Base-by-base conservation (phyloP, 352 stramenopile species). In the Phytophthora crassamura region DNA sequence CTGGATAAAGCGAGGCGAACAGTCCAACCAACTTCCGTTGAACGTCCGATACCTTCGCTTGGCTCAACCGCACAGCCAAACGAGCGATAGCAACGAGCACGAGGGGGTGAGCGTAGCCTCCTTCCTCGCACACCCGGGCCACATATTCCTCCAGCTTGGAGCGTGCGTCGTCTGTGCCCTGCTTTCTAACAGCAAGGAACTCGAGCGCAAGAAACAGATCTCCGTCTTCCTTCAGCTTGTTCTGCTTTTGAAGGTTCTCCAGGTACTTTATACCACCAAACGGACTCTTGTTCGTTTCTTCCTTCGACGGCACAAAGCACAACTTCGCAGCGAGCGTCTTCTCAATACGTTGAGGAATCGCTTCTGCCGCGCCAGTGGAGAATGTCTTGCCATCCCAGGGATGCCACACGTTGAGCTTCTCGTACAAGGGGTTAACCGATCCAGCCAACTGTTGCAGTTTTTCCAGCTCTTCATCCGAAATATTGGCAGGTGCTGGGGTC, bases 181-280 rank as follows among this genome's bases (percentile, higher is more conserved):
- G 47, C 57, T 87, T 88, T 12, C 75, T 67, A 4, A 93, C 70
- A 20, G 66, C 47, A 0, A 93, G 59, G 12, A 82, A 35, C 43
- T 93, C 85, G n/a, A 93, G 41, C 14, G 75, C 78, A 11, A 54
- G 12, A n/a, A 93, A 86, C 18, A 93, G 35, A 4, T 82, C 57
- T 6, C 67, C 65, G 51, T 91, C 81, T 2, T 72, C 59, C 28
- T 69, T 72, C 14, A 77, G 18, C 25, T 72, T 77, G 3, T 61
- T 64, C 40, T 71, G 55, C 4, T 36, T 39, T 22, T 62, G 49
- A 10, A 91, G 36, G 1, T 59, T 80, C 38, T 67, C 40, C n/a
- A 91, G n/a, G 18, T 74, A 77, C 8, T 81, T 90, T 3, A 87
- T 46, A 0, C 85, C 85, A 22, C 64, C 74, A 70, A 91, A 91